Percentiles rank a stretch among this genome's conserved stretches.
Evolutionary conservation across 805 yeast genomes (phyloP).

Genomic region (Saccharomycopsis javanensis): DNA sequence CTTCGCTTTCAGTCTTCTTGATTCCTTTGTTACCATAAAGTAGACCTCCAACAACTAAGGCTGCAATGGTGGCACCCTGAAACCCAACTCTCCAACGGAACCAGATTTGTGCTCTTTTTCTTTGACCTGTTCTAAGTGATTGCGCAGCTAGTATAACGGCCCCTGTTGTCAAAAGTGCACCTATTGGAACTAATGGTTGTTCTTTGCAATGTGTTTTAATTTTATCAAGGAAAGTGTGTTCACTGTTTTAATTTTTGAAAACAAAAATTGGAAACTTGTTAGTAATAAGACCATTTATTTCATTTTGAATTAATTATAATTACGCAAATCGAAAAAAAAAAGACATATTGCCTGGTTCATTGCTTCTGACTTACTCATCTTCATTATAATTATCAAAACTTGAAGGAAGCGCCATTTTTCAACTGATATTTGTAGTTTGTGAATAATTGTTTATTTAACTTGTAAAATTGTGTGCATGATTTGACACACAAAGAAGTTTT

Average conservation of each 20-base stretch:
- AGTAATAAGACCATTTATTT: neutral
- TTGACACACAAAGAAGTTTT: too few species aligned
- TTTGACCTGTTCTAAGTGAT: slow-evolving; percentile 63
- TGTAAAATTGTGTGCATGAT: too few species aligned
- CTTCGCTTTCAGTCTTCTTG: slow-evolving; percentile 19
- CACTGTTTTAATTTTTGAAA: slow-evolving; percentile 21
- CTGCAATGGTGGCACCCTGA: slow-evolving; percentile 75
- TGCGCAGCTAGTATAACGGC: slow-evolving; percentile 74
- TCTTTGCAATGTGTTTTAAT: slow-evolving; percentile 57
- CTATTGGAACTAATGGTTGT: slow-evolving; percentile 85
- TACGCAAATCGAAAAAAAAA: too few species aligned
- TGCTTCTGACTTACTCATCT: neutral
- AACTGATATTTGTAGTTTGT: neutral
- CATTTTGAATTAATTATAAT: too few species aligned
- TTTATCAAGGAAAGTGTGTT: slow-evolving; percentile 43
- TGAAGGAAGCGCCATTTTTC: neutral
- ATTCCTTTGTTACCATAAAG: slow-evolving; percentile 46
- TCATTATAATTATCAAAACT: neutral
- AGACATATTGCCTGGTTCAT: too few species aligned
- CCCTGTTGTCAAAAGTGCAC: slow-evolving; percentile 65
- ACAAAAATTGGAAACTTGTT: neutral
- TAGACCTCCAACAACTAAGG: slow-evolving; percentile 70
- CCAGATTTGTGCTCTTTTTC: slow-evolving; percentile 69
- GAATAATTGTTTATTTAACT: too few species aligned
- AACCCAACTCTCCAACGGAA: slow-evolving; percentile 83